Percentiles rank a stretch among this genome's conserved stretches.
Conservation (phyloP, 2,329 filamentous ascomycete genomes). For the Ophiostoma australiae region DNA sequence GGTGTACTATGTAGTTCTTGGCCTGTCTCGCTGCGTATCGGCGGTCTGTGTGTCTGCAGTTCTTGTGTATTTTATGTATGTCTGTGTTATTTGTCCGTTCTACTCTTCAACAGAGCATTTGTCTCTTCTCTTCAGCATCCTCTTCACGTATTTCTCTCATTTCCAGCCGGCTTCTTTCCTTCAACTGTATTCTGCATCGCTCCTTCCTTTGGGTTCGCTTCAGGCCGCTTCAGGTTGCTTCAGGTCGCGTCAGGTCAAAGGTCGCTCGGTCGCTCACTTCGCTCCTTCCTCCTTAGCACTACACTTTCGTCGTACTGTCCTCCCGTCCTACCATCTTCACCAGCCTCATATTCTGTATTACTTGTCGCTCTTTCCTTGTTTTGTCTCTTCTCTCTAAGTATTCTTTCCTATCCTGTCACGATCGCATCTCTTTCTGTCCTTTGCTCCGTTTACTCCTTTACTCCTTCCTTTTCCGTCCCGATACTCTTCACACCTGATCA, state of each 20-base stretch:
- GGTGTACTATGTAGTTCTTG: neutral
- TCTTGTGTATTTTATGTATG: neutral
- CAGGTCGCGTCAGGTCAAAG: too few species aligned
- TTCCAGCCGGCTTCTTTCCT: neutral
- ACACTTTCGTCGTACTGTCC: neutral
- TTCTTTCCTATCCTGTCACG: neutral
- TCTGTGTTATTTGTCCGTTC: neutral
- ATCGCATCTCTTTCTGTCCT: neutral
- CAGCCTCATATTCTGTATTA: conserved; percentile 11
- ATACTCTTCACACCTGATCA: neutral
- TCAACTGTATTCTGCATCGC: neutral
- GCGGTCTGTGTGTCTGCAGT: neutral
- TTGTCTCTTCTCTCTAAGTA: neutral
- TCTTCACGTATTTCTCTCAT: neutral
- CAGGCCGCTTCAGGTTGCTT: neutral
- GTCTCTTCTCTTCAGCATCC: neutral
- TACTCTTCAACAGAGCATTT: neutral
- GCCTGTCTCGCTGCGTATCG: neutral
- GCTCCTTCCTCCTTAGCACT: conserved; percentile 1
- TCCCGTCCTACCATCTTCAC: neutral
- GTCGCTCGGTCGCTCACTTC: neutral
- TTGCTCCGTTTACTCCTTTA: neutral
- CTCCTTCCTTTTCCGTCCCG: neutral
- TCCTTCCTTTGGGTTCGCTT: neutral
- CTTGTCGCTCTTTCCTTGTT: conserved; percentile 8